Base-by-base conservation (phyloP, 495 filamentous ascomycete species). In the Neurospora intermedia region DNA sequence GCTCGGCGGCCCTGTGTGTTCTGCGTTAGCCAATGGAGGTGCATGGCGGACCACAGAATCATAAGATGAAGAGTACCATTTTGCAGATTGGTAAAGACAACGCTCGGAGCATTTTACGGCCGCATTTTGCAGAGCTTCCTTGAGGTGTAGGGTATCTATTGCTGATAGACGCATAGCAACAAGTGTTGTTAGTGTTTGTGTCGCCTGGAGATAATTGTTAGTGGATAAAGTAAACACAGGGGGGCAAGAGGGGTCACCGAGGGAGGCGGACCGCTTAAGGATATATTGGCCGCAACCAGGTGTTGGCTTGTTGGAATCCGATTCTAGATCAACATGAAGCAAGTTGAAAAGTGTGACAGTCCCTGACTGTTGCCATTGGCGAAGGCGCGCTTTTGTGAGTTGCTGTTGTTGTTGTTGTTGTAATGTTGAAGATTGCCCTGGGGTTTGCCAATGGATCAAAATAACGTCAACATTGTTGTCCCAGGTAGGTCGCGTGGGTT, bases 1-100 rank as follows among this genome's bases (percentile, higher is more conserved):
- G 91, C 84, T 99, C 96, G 72, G 96, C 96, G 16, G 94, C 92
- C 96, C 96, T 99, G 74, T 16, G 69, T 45, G 71, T 27, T 23
- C 6, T 70, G 39, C 74, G 75, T 62, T 69, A 73, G 35, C 70
- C 31, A 70, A 35, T 18, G 10, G 20, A 39, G 18, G 54, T 10
- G 43, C 20, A 72, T 23, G 16, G 9, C 70, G 6, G 31, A 70
- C 7, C 16, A 62, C 40, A 20, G n/a, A 35, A 35, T 54, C 35
- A 35, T 27, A 43, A 39, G 35, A 2, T 39, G 62, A 43, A 27
- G 59, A 76, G 59, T 88, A 98, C 96, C 96, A 98, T 90, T 98
- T 99, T 16, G 96, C 90, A 18, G 94, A 94, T 75, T 98, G 94
- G 80, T 97, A 98, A 4, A 99, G 88, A 83, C 96, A 97, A 78